Conservation (phyloP, 2,329 filamentous ascomycete genomes). For the Passalora sequoiae region DNA sequence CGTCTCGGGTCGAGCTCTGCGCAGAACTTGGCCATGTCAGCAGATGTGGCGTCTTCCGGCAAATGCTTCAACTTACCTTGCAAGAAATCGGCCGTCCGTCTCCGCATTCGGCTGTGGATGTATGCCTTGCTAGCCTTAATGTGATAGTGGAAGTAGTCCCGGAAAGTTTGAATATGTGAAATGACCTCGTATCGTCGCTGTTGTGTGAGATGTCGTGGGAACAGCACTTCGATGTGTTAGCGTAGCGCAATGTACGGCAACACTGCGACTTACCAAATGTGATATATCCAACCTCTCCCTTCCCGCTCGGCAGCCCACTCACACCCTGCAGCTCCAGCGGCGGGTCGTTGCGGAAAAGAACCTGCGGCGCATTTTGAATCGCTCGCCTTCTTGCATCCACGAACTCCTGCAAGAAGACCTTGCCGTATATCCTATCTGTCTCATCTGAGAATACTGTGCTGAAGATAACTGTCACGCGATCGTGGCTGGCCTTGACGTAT, state of each 20-base stretch:
- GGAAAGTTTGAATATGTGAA: slow-evolving; percentile 99
- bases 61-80: slow-evolving; percentile 60
- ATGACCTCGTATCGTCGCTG: slow-evolving; percentile 93
- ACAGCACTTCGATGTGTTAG: slow-evolving; percentile 62
- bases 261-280: slow-evolving; percentile 72
- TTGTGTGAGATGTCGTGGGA: slow-evolving; percentile 86
- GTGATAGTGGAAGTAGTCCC: slow-evolving; percentile 99
- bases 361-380: slow-evolving; percentile 97
- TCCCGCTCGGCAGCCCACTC: slow-evolving; percentile 71
- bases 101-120: slow-evolving; percentile 96
- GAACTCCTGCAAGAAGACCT: slow-evolving; percentile 98
- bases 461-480: slow-evolving; percentile 98
- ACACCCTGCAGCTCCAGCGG: slow-evolving; percentile 86
- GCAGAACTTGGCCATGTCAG: slow-evolving; percentile 62
- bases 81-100: slow-evolving; percentile 94
- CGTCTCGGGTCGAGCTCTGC: slow-evolving; percentile 87
- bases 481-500: slow-evolving; percentile 95
- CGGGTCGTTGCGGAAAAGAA: slow-evolving; percentile 90
- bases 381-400: slow-evolving; percentile 91
- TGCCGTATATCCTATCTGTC: slow-evolving; percentile 94
- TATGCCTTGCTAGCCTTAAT: slow-evolving; percentile 99
- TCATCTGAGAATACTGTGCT: slow-evolving; percentile 97
- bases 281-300: slow-evolving; percentile 90
- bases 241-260: not conserved
- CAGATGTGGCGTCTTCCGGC: not conserved